These are phyloP conservation scores for Syncephalis fuscata DNA, from an alignment of 371 early-diverging fungal species.

Conservation along the genomic window DNA sequence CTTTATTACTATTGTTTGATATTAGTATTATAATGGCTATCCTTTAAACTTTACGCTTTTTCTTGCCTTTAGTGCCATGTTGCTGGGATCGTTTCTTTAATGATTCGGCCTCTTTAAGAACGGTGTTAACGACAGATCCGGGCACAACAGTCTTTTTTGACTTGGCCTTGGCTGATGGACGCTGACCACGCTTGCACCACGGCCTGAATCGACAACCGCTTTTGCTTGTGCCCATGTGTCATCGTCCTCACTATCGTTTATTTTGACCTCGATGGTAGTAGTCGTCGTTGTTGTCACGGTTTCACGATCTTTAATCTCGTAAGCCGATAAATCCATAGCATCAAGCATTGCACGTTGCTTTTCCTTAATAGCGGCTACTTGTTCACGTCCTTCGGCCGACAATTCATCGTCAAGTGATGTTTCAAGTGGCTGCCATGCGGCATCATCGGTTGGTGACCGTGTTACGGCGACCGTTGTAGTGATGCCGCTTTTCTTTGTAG, in stretches of 20 bases:
- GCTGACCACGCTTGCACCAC: slow-evolving; percentile 45
- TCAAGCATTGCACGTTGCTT: slow-evolving; percentile 77
- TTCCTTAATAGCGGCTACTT: slow-evolving; percentile 32
- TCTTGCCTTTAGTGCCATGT: slow-evolving; percentile 10
- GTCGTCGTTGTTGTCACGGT: slow-evolving; percentile 14
- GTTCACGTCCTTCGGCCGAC: slow-evolving; percentile 60
- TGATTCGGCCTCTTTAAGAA: slow-evolving; percentile 13
- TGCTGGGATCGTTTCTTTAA: slow-evolving; percentile 13
- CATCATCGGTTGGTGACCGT: slow-evolving; percentile 40
- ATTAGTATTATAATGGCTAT: too few species aligned
- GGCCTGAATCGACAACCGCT: slow-evolving; percentile 28
- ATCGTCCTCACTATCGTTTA: too few species aligned
- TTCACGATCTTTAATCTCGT: too few species aligned
- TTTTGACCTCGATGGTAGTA: slow-evolving; percentile 34
- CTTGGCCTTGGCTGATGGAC: slow-evolving; percentile 54
- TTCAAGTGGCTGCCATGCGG: slow-evolving; percentile 68
- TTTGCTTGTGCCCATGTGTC: slow-evolving; percentile 46
- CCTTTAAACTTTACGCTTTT: slow-evolving; percentile 16
- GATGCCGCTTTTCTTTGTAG: not conserved
- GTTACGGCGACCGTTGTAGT: slow-evolving; percentile 5
- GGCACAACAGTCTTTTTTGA: slow-evolving; percentile 30
- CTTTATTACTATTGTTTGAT: too few species aligned
- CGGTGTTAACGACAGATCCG: slow-evolving; percentile 11
- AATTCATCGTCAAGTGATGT: slow-evolving; percentile 58
- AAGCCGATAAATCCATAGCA: slow-evolving; percentile 40